Evolutionary conservation across 164 flowering plant species (phyloP).

Genomic region (Brasenia schreberi): DNA sequence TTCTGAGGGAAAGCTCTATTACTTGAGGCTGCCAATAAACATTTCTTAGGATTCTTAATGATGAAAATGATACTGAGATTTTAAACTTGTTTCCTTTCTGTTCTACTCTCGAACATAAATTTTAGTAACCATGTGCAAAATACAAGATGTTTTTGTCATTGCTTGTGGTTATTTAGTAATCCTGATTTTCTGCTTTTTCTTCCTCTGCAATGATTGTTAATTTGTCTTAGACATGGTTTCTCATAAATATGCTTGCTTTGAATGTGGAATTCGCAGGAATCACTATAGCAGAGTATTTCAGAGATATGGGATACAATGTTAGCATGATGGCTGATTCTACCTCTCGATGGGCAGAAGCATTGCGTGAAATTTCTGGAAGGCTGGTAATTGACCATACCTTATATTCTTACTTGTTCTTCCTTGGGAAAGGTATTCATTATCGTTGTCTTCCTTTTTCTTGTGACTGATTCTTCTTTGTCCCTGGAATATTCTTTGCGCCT

Average conservation of each 20-base stretch:
- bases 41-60: no score
- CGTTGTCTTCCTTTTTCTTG: neutral
- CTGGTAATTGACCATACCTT: constrained; percentile 29
- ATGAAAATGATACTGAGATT: no score
- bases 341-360: constrained; percentile 99
- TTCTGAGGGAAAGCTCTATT: no score
- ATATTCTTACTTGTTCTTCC: neutral
- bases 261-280: constrained; percentile 41
- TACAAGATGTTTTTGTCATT: neutral
- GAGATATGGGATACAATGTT: constrained; percentile 30
- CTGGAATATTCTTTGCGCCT: neutral
- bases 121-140: no score
- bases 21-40: no score
- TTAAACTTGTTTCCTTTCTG: no score
- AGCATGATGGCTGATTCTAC: constrained; percentile 99
- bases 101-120: no score
- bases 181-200: neutral
- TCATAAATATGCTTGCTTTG: neutral
- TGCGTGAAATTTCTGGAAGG: constrained; percentile 99
- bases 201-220: neutral
- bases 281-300: constrained; percentile 54
- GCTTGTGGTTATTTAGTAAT: neutral
- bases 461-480: neutral
- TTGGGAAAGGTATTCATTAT: neutral
- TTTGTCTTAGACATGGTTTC: neutral